Evolutionary conservation across 768 basidiomycete genomes (phyloP).

Genomic region (Cystobasidium ongulense): DNA sequence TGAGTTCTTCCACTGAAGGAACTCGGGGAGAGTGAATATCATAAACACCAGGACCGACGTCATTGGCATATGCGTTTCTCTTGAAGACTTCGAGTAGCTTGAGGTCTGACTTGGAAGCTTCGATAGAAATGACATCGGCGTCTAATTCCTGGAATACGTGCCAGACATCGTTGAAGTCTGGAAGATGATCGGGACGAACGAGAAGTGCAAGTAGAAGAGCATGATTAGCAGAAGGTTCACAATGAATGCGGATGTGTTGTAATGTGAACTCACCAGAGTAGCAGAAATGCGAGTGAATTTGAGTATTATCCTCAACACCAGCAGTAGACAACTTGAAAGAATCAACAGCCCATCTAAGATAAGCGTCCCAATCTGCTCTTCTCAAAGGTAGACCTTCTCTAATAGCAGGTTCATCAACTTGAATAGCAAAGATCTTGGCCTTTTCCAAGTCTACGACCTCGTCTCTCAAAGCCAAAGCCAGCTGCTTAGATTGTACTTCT

Average conservation of each 20-base stretch:
- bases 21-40: conserved; percentile 99
- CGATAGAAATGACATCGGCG: conserved; percentile 94
- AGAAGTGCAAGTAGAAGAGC: not conserved
- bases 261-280: conserved; percentile 48
- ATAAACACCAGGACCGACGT: conserved; percentile 82
- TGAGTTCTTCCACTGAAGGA: conserved; percentile 84
- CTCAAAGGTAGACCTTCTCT: conserved; percentile 98
- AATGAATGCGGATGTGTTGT: not conserved
- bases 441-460: conserved; percentile 86
- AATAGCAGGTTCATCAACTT: conserved; percentile 99
- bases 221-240: not conserved
- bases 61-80: conserved; percentile 87
- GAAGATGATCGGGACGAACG: conserved; percentile 48
- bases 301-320: conserved; percentile 83
- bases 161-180: conserved; percentile 98
- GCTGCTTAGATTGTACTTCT: conserved; percentile 95
- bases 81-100: conserved; percentile 93
- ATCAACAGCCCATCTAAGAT: conserved; percentile 96
- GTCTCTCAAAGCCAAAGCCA: conserved; percentile 94
- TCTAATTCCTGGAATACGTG: conserved; percentile 91
- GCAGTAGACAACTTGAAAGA: conserved; percentile 97
- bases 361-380: conserved; percentile 87
- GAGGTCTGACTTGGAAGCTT: conserved; percentile 97
- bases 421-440: conserved; percentile 93
- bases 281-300: conserved; percentile 99